Percentiles rank a stretch among this genome's conserved stretches.
Conservation (phyloP, 2,329 filamentous ascomycete genomes). For the Monilinia aucupariae region DNA sequence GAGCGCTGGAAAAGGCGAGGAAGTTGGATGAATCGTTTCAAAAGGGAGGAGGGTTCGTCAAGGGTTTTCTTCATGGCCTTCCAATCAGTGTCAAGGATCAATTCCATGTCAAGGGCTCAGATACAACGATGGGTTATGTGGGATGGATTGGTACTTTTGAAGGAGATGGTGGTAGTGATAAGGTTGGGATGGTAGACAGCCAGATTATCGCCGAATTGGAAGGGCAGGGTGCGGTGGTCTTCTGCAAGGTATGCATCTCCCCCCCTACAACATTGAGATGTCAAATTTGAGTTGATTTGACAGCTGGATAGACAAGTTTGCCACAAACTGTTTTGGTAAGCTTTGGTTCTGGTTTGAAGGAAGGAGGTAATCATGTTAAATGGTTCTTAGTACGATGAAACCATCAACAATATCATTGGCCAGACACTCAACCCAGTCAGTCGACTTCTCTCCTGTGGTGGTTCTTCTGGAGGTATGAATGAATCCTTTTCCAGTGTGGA, state of each 20-base stretch:
- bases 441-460: constrained; percentile 51
- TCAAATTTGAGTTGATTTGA: neutral
- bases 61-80: constrained; percentile 37
- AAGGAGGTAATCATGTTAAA: neutral
- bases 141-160: constrained; percentile 45
- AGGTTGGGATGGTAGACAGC: constrained; percentile 46
- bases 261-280: neutral
- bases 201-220: constrained; percentile 36
- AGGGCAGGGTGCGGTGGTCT: constrained; percentile 36
- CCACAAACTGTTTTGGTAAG: constrained; percentile 34
- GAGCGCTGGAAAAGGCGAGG: constrained; percentile 40
- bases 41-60: neutral
- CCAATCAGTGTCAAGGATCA: constrained; percentile 38
- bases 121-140: constrained; percentile 51
- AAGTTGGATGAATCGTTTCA: constrained; percentile 41
- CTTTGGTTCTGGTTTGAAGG: neutral
- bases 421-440: constrained; percentile 52
- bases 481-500: neutral
- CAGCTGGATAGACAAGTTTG: constrained; percentile 32
- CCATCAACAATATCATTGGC: constrained; percentile 38
- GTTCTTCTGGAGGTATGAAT: constrained; percentile 49
- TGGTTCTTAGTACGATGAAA: constrained; percentile 34
- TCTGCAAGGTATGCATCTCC: constrained; percentile 27
- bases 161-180: constrained; percentile 44
- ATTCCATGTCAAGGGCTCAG: constrained; percentile 27